Conservation (phyloP, 1,139 yeast species). For the Blastobotrys ciferrii region DNA sequence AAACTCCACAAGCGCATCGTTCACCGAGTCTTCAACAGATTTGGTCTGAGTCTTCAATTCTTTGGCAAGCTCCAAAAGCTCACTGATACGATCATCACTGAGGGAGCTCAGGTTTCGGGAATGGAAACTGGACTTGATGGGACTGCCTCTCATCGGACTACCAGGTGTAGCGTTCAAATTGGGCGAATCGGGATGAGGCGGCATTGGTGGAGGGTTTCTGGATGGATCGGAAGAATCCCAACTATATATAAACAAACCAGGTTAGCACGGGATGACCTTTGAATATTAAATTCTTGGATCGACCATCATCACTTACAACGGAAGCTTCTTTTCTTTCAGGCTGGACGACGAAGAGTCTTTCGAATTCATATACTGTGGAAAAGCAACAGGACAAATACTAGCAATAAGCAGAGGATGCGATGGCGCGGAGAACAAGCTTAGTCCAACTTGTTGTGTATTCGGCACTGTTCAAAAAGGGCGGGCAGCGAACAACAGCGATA, state of each 20-base stretch:
- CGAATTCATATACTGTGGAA: conserved; percentile 3
- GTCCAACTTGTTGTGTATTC: not conserved
- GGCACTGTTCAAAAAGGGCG: not conserved
- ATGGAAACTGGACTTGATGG: conserved; percentile 21
- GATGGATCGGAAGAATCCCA: conserved; percentile 42
- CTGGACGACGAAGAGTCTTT: conserved; percentile 1
- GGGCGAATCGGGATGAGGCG: conserved; percentile 37
- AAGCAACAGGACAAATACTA: conserved; percentile 1
- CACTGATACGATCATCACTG: conserved; percentile 33
- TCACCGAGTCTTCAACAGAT: conserved; percentile 38
- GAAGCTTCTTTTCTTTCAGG: conserved; percentile 19
- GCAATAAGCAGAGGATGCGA: not conserved
- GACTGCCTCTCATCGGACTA: conserved; percentile 22
- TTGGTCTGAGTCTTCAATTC: conserved; percentile 31
- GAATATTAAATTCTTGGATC: conserved; percentile 7
- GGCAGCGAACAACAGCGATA: not conserved
- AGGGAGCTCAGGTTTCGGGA: conserved; percentile 16
- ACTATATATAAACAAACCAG: conserved; percentile 11
- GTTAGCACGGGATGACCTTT: no score
- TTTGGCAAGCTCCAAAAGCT: conserved; percentile 33
- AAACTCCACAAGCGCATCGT: conserved; percentile 42
- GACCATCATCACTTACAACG: conserved; percentile 22
- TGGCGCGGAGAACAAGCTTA: not conserved
- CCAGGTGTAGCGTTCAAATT: conserved; percentile 25
- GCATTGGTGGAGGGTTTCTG: conserved; percentile 42